These are phyloP conservation scores for Curvularia verruculosa DNA, from an alignment of 2,329 filamentous ascomycete species.

Conservation along the genomic window DNA sequence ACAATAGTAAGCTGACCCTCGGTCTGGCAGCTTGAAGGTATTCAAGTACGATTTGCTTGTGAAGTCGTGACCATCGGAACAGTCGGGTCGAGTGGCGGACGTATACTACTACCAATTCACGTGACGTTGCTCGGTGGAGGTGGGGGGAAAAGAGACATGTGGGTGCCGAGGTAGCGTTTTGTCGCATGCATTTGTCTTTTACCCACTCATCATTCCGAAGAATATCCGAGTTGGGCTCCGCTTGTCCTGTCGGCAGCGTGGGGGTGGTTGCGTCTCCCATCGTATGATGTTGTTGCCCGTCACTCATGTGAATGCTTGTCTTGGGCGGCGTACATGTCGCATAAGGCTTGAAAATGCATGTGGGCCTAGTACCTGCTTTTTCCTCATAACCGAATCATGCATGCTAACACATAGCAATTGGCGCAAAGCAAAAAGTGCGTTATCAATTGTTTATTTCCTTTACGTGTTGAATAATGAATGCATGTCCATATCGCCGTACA, in stretches of 20 bases:
- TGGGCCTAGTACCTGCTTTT: not conserved
- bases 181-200: not conserved
- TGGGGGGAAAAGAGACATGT: not conserved
- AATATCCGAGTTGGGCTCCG: not conserved
- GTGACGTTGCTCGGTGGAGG: not conserved
- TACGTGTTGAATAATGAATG: conserved; percentile 16
- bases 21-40: too few relatives aligned
- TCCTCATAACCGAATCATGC: not conserved
- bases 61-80: not conserved
- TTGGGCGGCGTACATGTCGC: not conserved
- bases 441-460: conserved; percentile 12
- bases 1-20: too few relatives aligned
- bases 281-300: not conserved
- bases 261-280: not conserved
- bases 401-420: not conserved
- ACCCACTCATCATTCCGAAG: not conserved
- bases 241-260: not conserved
- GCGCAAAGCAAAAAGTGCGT: not conserved
- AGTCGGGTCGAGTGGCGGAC: not conserved
- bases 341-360: not conserved
- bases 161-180: not conserved
- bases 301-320: not conserved
- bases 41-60: too few relatives aligned
- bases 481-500: conserved; percentile 13
- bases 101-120: not conserved